These are phyloP conservation scores for bread wheat (Triticum aestivum) DNA, from an alignment of 176 grass and related monocot species.

Conservation along the genomic window IWGSC_CS_RefSeq_v2.1 NC_057794.1:554077021-554077520, in stretches of 20 bases:
- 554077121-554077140: slow-evolving; percentile 99
- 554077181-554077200: background rate
- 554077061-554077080: slow-evolving; percentile 97
- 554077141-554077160: slow-evolving; percentile 65
- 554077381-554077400: background rate
- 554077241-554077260: background rate
- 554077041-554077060: slow-evolving; percentile 51
- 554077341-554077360: background rate
- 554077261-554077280: slow-evolving; percentile 25
- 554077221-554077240: background rate
- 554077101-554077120: slow-evolving; percentile 99
- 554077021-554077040: slow-evolving; percentile 35
- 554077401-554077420: background rate
- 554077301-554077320: slow-evolving; percentile 24
- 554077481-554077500: background rate
- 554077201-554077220: background rate
- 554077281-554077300: slow-evolving; percentile 25
- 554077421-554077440: background rate
- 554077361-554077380: background rate
- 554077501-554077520: background rate
- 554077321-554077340: slow-evolving; percentile 7
- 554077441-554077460: slow-evolving; percentile 4
- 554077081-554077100: slow-evolving; percentile 99
- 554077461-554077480: background rate
- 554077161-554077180: background rate